These are phyloP conservation scores for Eutrema heterophyllum DNA, from an alignment of 345 rosid species.

Conservation along the genomic window DNA sequence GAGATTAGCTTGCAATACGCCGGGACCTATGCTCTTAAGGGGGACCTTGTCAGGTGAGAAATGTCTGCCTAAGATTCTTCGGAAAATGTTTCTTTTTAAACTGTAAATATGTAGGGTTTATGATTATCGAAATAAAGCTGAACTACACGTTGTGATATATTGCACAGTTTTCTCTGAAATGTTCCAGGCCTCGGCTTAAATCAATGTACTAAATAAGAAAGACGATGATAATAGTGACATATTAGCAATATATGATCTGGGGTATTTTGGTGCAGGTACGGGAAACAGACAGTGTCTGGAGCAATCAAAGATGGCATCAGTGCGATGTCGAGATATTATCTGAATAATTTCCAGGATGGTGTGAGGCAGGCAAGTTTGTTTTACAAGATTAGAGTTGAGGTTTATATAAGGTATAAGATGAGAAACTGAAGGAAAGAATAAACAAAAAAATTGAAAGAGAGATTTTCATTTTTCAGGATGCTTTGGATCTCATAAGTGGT, in stretches of 20 bases:
- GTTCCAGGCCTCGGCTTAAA: not conserved
- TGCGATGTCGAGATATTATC: constrained; percentile 85
- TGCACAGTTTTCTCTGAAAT: not conserved
- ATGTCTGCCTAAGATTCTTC: not conserved
- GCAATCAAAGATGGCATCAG: constrained; percentile 83
- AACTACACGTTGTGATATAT: not conserved
- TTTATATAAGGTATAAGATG: not conserved
- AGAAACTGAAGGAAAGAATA: not conserved
- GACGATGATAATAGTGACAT: not conserved
- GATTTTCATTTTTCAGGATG: constrained; percentile 51
- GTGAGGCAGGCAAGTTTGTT: constrained; percentile 77
- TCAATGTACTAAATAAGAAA: not conserved
- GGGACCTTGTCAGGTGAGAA: constrained; percentile 84
- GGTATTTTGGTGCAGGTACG: constrained; percentile 50
- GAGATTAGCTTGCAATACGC: constrained; percentile 93
- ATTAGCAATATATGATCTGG: not conserved
- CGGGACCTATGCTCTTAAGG: constrained; percentile 92
- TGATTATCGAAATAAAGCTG: not conserved
- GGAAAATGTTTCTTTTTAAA: not conserved
- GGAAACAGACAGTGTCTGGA: constrained; percentile 80
- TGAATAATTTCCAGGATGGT: constrained; percentile 96
- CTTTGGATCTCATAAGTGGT: constrained; percentile 92
- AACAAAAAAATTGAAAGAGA: not conserved
- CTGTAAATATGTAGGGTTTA: not conserved
- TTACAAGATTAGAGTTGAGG: not conserved